These are phyloP conservation scores for Pelargonium nanum DNA, from an alignment of 345 rosid genomes.

Conservation along the genomic window DNA sequence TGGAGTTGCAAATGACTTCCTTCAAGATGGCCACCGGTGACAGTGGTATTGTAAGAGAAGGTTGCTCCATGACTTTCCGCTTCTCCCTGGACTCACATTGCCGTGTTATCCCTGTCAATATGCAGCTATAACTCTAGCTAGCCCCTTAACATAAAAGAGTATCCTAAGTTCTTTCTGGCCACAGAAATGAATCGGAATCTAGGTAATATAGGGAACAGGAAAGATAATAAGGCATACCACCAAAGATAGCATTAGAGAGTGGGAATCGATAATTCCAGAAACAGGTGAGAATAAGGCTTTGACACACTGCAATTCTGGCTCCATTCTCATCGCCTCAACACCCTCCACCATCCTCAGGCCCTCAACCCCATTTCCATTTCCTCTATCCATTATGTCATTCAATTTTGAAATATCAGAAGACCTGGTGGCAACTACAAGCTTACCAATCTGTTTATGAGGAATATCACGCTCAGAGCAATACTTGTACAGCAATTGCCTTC, in stretches of 20 bases:
- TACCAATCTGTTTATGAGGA: constrained; percentile 58
- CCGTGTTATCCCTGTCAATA: constrained; percentile 26
- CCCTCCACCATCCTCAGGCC: constrained; percentile 63
- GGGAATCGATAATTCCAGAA: constrained; percentile 74
- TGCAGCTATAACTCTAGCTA: constrained; percentile 23
- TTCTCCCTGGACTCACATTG: constrained; percentile 58
- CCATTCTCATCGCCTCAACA: constrained; percentile 67
- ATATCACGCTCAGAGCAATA: constrained; percentile 51
- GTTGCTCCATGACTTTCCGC: constrained; percentile 58
- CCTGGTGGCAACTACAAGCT: constrained; percentile 73
- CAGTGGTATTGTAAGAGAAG: constrained; percentile 70
- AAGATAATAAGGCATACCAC: constrained; percentile 33
- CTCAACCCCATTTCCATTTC: constrained; percentile 48
- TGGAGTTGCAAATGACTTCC: constrained; percentile 42
- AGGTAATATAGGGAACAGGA: background rate
- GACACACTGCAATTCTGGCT: constrained; percentile 63
- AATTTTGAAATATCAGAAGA: constrained; percentile 51
- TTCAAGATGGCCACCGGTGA: constrained; percentile 51
- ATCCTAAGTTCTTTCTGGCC: background rate
- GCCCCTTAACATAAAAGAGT: background rate
- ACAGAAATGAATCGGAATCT: background rate
- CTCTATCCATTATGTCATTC: constrained; percentile 42
- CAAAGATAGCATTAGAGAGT: constrained; percentile 74
- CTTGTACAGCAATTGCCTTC: constrained; percentile 59
- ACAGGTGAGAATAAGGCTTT: constrained; percentile 70